phyloP scores from a whole-genome alignment of 2,329 filamentous ascomycete species.

The Cercospora berteroae region DNA sequence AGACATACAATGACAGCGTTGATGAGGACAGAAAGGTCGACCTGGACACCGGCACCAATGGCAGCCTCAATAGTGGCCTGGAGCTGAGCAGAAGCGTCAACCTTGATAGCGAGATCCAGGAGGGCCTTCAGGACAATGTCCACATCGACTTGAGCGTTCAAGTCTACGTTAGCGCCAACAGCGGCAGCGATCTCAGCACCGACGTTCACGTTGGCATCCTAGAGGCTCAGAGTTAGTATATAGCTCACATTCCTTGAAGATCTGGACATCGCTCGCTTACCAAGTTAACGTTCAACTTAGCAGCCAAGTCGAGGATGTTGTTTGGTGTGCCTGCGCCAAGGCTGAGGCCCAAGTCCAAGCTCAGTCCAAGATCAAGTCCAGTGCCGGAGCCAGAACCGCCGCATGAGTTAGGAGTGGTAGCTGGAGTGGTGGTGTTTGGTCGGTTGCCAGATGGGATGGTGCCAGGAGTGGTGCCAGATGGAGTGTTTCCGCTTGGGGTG shows the following conservation, averaged over 20 bases:
- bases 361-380: not conserved
- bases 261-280: not conserved
- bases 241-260: too few species aligned
- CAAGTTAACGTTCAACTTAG: not conserved
- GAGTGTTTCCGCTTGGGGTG: too few species aligned
- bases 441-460: not conserved
- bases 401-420: not conserved
- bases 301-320: not conserved
- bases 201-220: not conserved
- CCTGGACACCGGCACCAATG: not conserved
- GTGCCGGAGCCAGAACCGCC: not conserved
- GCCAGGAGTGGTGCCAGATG: not conserved
- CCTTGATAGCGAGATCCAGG: not conserved
- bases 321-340: not conserved
- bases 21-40: not conserved
- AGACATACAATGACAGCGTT: not conserved
- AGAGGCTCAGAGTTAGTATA: not conserved
- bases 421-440: not conserved
- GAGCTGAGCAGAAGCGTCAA: not conserved
- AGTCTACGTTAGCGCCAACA: not conserved
- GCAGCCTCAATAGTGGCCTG: not conserved
- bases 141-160: not conserved
- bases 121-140: not conserved
- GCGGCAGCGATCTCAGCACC: not conserved
- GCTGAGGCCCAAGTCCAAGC: not conserved